A percentile compares a stretch with the other conserved stretches of the same genome.
Evolutionary conservation across 257 asterid species (phyloP).

Genomic region (Galeopsis tetrahit): DNA sequence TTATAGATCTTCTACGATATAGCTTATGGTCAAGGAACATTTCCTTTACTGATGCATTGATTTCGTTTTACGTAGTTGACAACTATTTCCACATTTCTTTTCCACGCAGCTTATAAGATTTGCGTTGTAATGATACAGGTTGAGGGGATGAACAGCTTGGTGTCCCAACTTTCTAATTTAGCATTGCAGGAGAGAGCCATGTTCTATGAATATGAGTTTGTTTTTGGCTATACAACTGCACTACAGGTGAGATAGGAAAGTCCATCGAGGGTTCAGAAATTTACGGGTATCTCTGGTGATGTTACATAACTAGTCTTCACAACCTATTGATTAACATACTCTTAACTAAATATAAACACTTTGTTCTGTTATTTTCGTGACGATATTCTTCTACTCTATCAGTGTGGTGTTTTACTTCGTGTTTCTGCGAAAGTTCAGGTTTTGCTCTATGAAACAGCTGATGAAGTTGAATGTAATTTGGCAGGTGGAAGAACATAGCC

Average conservation of each 20-base stretch:
- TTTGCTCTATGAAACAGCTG: background rate
- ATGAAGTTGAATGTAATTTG: slow-evolving; percentile 29
- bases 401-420: background rate
- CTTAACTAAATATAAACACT: too few species aligned
- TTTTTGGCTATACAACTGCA: slow-evolving; percentile 48
- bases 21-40: slow-evolving; percentile 20
- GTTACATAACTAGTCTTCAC: too few species aligned
- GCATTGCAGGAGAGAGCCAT: slow-evolving; percentile 55
- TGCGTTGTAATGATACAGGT: slow-evolving; percentile 43
- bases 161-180: slow-evolving; percentile 55
- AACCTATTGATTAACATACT: too few species aligned
- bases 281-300: background rate
- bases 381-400: too few species aligned
- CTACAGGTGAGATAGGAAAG: slow-evolving; percentile 50
- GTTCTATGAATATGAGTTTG: slow-evolving; percentile 58
- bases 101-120: slow-evolving; percentile 10
- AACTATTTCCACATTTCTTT: slow-evolving; percentile 1
- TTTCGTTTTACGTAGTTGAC: slow-evolving; percentile 5
- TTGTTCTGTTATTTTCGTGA: too few species aligned
- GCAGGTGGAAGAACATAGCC: slow-evolving; percentile 67
- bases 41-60: background rate
- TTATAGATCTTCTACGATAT: background rate
- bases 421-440: background rate
- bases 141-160: slow-evolving; percentile 50
- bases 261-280: background rate